These are phyloP conservation scores for Xylaria sp. DNA, from an alignment of 2,329 filamentous ascomycete species.

Conservation along the genomic window DNA sequence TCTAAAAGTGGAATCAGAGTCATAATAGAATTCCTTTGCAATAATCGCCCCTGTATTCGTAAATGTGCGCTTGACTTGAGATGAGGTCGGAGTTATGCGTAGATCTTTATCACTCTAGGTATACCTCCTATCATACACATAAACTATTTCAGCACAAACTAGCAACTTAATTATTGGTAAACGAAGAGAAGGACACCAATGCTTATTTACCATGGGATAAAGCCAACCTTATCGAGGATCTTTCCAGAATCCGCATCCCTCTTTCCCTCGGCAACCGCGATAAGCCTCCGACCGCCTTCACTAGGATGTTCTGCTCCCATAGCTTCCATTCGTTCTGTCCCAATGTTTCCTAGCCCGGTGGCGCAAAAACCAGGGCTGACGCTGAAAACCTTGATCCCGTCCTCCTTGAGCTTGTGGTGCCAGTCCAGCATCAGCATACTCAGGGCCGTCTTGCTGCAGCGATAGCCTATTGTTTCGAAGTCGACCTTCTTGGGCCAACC, in stretches of 20 bases:
- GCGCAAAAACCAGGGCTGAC: constrained; percentile 61
- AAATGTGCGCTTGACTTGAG: too few species aligned
- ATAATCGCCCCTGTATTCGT: too few species aligned
- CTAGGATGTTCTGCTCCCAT: constrained; percentile 38
- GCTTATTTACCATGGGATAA: constrained; percentile 16
- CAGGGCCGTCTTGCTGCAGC: constrained; percentile 55
- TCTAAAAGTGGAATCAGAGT: too few species aligned
- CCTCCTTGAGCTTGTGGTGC: constrained; percentile 54
- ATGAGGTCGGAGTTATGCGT: too few species aligned
- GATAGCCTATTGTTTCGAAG: constrained; percentile 47
- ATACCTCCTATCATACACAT: too few species aligned
- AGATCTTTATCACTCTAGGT: too few species aligned
- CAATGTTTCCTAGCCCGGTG: constrained; percentile 54
- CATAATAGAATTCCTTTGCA: too few species aligned
- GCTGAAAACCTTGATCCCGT: constrained; percentile 61
- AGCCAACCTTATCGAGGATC: constrained; percentile 42
- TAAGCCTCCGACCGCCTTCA: constrained; percentile 50
- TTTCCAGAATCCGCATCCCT: constrained; percentile 54
- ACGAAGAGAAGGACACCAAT: too few species aligned
- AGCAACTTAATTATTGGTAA: too few species aligned
- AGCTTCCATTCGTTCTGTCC: constrained; percentile 34
- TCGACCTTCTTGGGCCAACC: constrained; percentile 55
- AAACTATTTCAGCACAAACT: too few species aligned
- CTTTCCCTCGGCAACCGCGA: constrained; percentile 53
- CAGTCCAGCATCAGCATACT: constrained; percentile 62